phyloP scores from a whole-genome alignment of 1,139 yeast genomes.

The Magnusiomyces tetraspermus region DNA sequence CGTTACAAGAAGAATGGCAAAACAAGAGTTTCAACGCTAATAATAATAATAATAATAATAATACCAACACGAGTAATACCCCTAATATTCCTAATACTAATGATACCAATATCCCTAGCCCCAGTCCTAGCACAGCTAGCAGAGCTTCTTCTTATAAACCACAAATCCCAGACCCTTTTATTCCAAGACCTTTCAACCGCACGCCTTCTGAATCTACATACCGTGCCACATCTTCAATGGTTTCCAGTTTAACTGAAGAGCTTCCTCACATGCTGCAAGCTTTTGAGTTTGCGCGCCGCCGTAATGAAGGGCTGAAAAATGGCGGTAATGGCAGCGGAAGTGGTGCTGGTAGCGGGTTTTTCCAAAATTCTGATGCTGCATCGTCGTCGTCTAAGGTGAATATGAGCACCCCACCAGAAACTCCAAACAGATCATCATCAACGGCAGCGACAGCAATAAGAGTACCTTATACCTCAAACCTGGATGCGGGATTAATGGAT shows the following conservation, averaged over 20 bases:
- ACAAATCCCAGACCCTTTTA: too few species aligned
- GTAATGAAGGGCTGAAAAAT: constrained; percentile 14
- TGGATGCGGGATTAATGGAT: too few species aligned
- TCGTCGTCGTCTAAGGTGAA: too few species aligned
- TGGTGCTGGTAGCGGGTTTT: not conserved
- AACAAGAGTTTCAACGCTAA: not conserved
- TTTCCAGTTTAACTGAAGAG: constrained; percentile 24
- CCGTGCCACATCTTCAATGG: constrained; percentile 10
- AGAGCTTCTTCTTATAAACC: too few species aligned
- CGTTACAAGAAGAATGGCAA: constrained; percentile 12
- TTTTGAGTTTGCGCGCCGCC: constrained; percentile 22
- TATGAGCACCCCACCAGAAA: too few species aligned
- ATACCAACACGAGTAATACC: not conserved
- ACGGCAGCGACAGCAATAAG: too few species aligned
- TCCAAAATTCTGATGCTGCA: not conserved
- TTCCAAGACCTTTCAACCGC: constrained; percentile 2
- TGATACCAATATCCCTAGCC: too few species aligned
- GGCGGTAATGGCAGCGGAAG: not conserved
- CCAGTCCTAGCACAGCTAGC: too few species aligned
- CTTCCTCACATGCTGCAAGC: constrained; percentile 25
- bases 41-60: too few species aligned
- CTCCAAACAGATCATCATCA: too few species aligned
- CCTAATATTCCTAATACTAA: not conserved
- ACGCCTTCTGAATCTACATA: constrained; percentile 15
- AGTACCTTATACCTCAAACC: too few species aligned